Percentiles rank a stretch among this genome's conserved stretches.
Evolutionary conservation across 768 basidiomycete species (phyloP).

Genomic region (Hygrophorus pudorinus): DNA sequence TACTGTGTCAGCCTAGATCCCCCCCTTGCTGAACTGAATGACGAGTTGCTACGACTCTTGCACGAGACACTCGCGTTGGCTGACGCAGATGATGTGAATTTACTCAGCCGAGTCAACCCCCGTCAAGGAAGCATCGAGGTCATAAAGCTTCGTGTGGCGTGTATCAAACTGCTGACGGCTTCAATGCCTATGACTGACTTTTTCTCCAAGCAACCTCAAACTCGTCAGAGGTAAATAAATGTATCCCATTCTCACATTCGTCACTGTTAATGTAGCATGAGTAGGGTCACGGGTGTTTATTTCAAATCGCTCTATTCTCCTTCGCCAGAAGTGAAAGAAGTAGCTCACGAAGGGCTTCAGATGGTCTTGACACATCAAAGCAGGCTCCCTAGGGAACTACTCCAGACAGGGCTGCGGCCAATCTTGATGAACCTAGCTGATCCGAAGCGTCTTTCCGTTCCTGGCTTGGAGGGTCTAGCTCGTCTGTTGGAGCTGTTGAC

Average conservation of each 20-base stretch:
- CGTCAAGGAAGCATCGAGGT: conserved; percentile 77
- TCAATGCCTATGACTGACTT: conserved; percentile 94
- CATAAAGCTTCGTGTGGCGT: conserved; percentile 84
- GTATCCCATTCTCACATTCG: not conserved
- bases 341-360: conserved; percentile 86
- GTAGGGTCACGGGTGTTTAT: conserved; percentile 87
- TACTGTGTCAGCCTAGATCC: conserved; percentile 88
- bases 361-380: conserved; percentile 85
- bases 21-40: conserved; percentile 83
- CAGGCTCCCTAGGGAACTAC: conserved; percentile 86
- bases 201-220: conserved; percentile 74
- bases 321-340: conserved; percentile 85
- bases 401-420: conserved; percentile 91
- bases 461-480: conserved; percentile 88
- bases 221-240: conserved; percentile 64
- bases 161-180: conserved; percentile 86
- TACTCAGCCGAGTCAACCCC: conserved; percentile 63
- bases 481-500: conserved; percentile 88
- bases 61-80: conserved; percentile 93
- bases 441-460: conserved; percentile 85
- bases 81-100: conserved; percentile 85
- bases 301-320: conserved; percentile 97
- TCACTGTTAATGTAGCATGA: conserved; percentile 4
- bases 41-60: conserved; percentile 82
- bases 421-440: conserved; percentile 98